Percentiles rank a stretch among this genome's conserved stretches.
Conservation (phyloP, 2,329 filamentous ascomycete species). For the Geosmithia flava region DNA sequence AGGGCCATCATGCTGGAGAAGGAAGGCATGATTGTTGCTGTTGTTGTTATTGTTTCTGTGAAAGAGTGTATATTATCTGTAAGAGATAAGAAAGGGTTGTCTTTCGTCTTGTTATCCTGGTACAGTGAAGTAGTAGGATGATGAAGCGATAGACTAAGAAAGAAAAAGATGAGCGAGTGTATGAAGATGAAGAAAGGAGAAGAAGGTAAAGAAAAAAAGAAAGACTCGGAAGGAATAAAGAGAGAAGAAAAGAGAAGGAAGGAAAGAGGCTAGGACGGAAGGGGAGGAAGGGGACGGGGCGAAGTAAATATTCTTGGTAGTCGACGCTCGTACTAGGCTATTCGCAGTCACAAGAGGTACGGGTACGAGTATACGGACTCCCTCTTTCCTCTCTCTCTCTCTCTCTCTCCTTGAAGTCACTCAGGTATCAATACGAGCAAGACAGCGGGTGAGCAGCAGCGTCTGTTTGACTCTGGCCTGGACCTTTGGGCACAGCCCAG, state of each 20-base stretch:
- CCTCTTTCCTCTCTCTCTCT: too few species aligned
- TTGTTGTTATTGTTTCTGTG: background rate
- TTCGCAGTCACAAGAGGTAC: too few species aligned
- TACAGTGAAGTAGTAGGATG: too few species aligned
- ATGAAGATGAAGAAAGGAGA: background rate
- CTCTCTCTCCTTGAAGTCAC: too few species aligned
- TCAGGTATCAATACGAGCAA: background rate
- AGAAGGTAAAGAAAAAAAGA: background rate
- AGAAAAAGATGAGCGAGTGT: background rate
- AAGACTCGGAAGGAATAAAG: background rate
- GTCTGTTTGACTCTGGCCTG: background rate
- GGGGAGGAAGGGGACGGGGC: too few species aligned
- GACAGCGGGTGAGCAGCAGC: background rate
- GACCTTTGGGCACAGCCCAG: background rate
- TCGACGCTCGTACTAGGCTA: background rate
- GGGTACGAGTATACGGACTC: too few species aligned
- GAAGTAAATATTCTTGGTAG: background rate
- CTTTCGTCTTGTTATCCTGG: background rate
- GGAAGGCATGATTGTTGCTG: background rate
- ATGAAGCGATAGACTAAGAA: too few species aligned
- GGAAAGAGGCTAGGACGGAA: background rate
- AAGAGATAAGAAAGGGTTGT: background rate
- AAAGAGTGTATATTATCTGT: background rate
- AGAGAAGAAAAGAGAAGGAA: background rate
- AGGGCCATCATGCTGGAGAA: constrained; percentile 17